Percentiles rank a stretch among this genome's conserved stretches.
These are phyloP conservation scores for Pascua sp. DNA, from an alignment of 1,284 basidiomycete species.

Conservation along the genomic window DNA sequence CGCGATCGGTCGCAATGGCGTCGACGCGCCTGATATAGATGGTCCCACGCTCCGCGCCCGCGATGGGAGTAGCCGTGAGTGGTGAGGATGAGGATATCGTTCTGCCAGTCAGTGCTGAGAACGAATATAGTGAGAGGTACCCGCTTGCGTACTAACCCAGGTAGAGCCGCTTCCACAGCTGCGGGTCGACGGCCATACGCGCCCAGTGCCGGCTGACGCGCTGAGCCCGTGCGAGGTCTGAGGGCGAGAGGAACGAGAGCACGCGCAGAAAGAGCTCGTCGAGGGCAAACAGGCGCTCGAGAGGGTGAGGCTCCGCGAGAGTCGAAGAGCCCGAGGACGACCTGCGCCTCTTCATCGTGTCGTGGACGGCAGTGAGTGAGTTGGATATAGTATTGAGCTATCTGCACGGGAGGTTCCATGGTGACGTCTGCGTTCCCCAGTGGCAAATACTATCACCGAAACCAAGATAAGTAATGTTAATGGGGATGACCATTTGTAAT, in stretches of 20 bases:
- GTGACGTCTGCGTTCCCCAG: no score
- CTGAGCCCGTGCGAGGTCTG: constrained; percentile 40
- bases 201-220: constrained; percentile 41
- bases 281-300: constrained; percentile 34
- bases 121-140: no score
- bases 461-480: no score
- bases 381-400: no score
- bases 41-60: background rate
- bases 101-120: constrained; percentile 12
- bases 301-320: background rate
- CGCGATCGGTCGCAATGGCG: constrained; percentile 33
- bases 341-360: background rate
- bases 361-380: background rate
- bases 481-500: no score
- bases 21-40: constrained; percentile 2
- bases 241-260: constrained; percentile 36
- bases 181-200: constrained; percentile 43
- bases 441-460: no score
- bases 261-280: constrained; percentile 49
- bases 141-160: constrained; percentile 25
- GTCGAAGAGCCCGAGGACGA: background rate
- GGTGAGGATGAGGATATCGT: constrained; percentile 46
- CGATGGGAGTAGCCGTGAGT: constrained; percentile 6
- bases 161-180: constrained; percentile 46
- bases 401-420: no score